Base-by-base conservation (phyloP, 140 eudicot genomes). In the Ambrosia hybrid region DNA sequence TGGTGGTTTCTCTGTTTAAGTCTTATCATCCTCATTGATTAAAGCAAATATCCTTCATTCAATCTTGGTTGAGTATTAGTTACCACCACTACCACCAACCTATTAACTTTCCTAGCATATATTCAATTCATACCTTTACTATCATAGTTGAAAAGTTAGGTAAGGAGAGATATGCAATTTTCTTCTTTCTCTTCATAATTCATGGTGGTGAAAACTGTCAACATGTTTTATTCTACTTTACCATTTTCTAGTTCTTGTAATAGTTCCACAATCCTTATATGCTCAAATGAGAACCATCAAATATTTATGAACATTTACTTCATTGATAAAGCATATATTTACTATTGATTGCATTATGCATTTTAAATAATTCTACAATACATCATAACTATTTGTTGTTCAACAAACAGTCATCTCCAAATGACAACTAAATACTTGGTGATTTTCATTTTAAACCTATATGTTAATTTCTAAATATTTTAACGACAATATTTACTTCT, bases 11-110 rank as follows among this genome's bases (percentile, higher is more conserved):
- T 74, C 56, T 71, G 70, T 68, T 72, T 60, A 76, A 74, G 67
- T 72, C 83, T 85, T 80, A 75, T 76, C 83, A 76, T 80, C 80
- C 57, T 80, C 83, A 73, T 59, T 82, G 78, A 73, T 73, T 71
- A 85, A 79, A 81, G 82, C 67, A 67, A 75, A 55, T 49, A 68
- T 65, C 85, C 74, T 77, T 80, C 85, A 21, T 21, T 21, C 26
- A 21, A 21, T 21, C 7, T 41, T 83, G 80, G 67, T 80, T 76
- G 65, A 78, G 74, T 73, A 55, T 77, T 70, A 65, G 70, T 48
- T 73, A 75, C 72, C 79, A 80, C 64, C 70, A 77, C 26, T 21
- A 21, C 26, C 26, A 21, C 26, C 26, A 57, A 48, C 65, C 71
- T 61, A 57, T 72, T 60, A 57, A 65, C 73, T 71, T 75, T 79